Percentiles rank a stretch among this genome's conserved stretches.
These are phyloP conservation scores for Daldinia loculata DNA, from an alignment of 495 filamentous ascomycete species.

Conservation along the genomic window DNA sequence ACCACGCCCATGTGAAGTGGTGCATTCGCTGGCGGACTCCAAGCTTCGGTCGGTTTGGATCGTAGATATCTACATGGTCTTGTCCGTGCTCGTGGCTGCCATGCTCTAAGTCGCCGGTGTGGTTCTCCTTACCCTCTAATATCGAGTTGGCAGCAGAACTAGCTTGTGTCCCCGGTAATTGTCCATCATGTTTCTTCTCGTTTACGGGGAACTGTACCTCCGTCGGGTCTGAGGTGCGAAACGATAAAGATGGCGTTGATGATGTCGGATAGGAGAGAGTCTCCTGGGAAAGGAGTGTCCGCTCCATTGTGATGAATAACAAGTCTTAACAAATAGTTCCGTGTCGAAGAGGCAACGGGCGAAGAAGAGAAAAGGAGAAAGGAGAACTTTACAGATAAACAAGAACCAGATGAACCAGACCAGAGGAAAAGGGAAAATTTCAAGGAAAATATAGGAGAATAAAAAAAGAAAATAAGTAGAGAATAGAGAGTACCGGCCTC, in stretches of 20 bases:
- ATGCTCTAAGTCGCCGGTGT: slow-evolving; percentile 23
- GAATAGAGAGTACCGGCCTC: slow-evolving; percentile 41
- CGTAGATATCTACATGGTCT: slow-evolving; percentile 30
- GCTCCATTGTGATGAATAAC: slow-evolving; percentile 28
- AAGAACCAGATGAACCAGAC: slow-evolving; percentile 27
- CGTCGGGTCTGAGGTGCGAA: slow-evolving; percentile 9
- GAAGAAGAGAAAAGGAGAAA: slow-evolving; percentile 15
- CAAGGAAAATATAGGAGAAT: slow-evolving; percentile 34
- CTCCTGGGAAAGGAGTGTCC: slow-evolving; percentile 14
- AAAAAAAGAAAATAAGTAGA: slow-evolving; percentile 22
- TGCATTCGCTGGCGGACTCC: slow-evolving; percentile 59
- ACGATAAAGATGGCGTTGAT: slow-evolving; percentile 17
- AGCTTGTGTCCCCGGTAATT: slow-evolving; percentile 2
- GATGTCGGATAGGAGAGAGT: slow-evolving; percentile 13
- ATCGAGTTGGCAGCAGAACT: slow-evolving; percentile 37
- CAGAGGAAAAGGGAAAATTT: slow-evolving; percentile 10
- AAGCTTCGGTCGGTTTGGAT: slow-evolving; percentile 39
- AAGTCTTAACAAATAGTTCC: slow-evolving; percentile 6
- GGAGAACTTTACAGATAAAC: slow-evolving; percentile 5
- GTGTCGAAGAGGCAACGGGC: slow-evolving; percentile 2
- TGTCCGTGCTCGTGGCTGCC: slow-evolving; percentile 21
- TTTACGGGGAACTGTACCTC: slow-evolving; percentile 11
- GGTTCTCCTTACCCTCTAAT: slow-evolving; percentile 24
- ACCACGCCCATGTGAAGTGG: slow-evolving; percentile 78
- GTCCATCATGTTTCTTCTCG: slow-evolving; percentile 29